phyloP scores from a whole-genome alignment of 345 rosid genomes.

The Excoecaria cochinchinensis region DNA sequence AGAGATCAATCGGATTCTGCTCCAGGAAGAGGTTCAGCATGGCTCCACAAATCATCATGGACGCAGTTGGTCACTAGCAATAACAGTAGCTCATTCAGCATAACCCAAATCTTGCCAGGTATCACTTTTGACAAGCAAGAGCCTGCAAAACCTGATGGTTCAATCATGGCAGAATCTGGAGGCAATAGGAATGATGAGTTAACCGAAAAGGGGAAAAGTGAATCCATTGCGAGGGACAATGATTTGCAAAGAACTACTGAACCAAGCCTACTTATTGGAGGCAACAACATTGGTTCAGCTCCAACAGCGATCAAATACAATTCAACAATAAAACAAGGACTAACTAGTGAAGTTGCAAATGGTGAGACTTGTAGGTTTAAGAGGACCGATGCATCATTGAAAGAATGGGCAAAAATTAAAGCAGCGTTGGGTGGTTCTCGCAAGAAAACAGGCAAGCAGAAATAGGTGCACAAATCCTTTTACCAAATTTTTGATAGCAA shows the following conservation, averaged over 20 bases:
- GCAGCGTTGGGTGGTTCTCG: slow-evolving; percentile 51
- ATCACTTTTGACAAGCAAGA: slow-evolving; percentile 29
- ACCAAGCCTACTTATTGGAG: slow-evolving; percentile 19
- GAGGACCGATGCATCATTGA: slow-evolving; percentile 70
- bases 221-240: slow-evolving; percentile 13
- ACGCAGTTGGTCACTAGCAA: slow-evolving; percentile 60
- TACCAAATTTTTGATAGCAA: neutral
- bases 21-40: slow-evolving; percentile 58
- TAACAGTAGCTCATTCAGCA: slow-evolving; percentile 50
- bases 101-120: slow-evolving; percentile 57
- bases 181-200: slow-evolving; percentile 22
- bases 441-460: slow-evolving; percentile 42
- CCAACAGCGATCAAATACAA: slow-evolving; percentile 20
- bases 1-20: slow-evolving; percentile 21
- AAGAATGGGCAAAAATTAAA: slow-evolving; percentile 69
- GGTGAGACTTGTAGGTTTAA: slow-evolving; percentile 66
- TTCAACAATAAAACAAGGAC: slow-evolving; percentile 18
- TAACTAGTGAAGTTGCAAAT: slow-evolving; percentile 19
- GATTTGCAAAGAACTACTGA: slow-evolving; percentile 17
- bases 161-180: slow-evolving; percentile 13
- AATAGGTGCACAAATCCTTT: neutral
- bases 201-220: slow-evolving; percentile 11
- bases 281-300: slow-evolving; percentile 20
- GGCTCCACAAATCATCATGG: slow-evolving; percentile 87
- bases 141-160: slow-evolving; percentile 12